Evolutionary conservation across 257 asterid genomes (phyloP).

Genomic region (Misopates orontium): DNA sequence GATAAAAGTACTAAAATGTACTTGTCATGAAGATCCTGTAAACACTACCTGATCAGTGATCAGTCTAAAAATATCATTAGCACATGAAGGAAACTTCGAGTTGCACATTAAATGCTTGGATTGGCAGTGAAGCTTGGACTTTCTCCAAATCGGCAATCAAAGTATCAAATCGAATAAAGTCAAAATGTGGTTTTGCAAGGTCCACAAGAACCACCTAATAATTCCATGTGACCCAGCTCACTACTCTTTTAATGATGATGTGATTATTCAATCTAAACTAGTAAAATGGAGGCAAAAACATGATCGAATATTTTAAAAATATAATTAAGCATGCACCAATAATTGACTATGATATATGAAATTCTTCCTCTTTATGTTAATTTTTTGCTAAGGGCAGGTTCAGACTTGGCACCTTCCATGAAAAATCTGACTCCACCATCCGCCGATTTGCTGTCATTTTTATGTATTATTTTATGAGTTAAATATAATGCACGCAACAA

Average conservation of each 20-base stretch:
- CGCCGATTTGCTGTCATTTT: slow-evolving; percentile 24
- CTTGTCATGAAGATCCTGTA: too few relatives aligned
- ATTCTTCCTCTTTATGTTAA: background rate
- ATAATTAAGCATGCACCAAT: slow-evolving; percentile 27
- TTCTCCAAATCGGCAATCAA: slow-evolving; percentile 28
- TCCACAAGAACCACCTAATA: slow-evolving; percentile 10
- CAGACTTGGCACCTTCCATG: slow-evolving; percentile 15
- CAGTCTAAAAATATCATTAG: too few relatives aligned
- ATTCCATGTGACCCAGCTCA: slow-evolving; percentile 45
- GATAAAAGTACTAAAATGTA: too few relatives aligned
- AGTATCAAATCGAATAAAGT: slow-evolving; percentile 13
- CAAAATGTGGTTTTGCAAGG: background rate
- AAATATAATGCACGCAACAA: slow-evolving; percentile 20
- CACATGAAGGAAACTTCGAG: slow-evolving; percentile 23
- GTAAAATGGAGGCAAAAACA: background rate
- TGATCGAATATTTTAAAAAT: background rate
- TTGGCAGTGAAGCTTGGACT: slow-evolving; percentile 16
- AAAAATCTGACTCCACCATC: slow-evolving; percentile 20
- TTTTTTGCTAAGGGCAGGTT: background rate
- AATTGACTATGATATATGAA: slow-evolving; percentile 35
- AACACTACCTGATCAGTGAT: too few relatives aligned
- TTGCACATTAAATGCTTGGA: slow-evolving; percentile 3
- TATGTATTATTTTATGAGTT: background rate
- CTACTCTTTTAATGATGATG: slow-evolving; percentile 14
- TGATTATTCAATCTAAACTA: slow-evolving; percentile 25